These are phyloP conservation scores for Amaranthus tricolor DNA, from an alignment of 179 eudicot species.

Conservation along the genomic window DNA sequence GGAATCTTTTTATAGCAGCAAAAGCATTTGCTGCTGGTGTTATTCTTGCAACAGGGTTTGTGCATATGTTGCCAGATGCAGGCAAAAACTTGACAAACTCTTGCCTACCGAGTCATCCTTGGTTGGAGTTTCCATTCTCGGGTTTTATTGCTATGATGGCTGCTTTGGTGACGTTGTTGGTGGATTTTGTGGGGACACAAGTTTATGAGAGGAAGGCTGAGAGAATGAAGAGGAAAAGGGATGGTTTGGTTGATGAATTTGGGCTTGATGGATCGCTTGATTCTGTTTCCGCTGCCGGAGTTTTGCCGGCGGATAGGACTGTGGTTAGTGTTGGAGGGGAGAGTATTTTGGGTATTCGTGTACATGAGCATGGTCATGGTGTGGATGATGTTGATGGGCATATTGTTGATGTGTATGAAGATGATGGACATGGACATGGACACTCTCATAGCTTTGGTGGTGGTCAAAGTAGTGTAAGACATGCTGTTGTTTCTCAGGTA, in stretches of 20 bases:
- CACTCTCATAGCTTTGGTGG: slow-evolving; percentile 34
- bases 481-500: slow-evolving; percentile 47
- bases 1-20: slow-evolving; percentile 44
- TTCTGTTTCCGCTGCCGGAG: slow-evolving; percentile 36
- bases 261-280: slow-evolving; percentile 40
- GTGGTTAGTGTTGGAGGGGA: slow-evolving; percentile 27
- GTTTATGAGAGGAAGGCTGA: slow-evolving; percentile 39
- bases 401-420: slow-evolving; percentile 29
- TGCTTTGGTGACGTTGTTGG: slow-evolving; percentile 39
- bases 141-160: slow-evolving; percentile 46
- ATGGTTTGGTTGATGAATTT: slow-evolving; percentile 20
- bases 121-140: slow-evolving; percentile 43
- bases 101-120: slow-evolving; percentile 41
- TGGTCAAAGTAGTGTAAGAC: slow-evolving; percentile 29
- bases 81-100: slow-evolving; percentile 30
- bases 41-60: slow-evolving; percentile 57
- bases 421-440: slow-evolving; percentile 27
- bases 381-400: slow-evolving; percentile 17
- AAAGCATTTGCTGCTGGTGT: slow-evolving; percentile 64
- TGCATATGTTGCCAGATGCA: slow-evolving; percentile 52
- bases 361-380: slow-evolving; percentile 27
- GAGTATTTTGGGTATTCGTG: slow-evolving; percentile 40
- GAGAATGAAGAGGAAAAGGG: slow-evolving; percentile 25
- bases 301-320: slow-evolving; percentile 30
- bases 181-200: slow-evolving; percentile 48